phyloP scores from a whole-genome alignment of 306 rosid species.

The Pyrus bretschneideri region DNA sequence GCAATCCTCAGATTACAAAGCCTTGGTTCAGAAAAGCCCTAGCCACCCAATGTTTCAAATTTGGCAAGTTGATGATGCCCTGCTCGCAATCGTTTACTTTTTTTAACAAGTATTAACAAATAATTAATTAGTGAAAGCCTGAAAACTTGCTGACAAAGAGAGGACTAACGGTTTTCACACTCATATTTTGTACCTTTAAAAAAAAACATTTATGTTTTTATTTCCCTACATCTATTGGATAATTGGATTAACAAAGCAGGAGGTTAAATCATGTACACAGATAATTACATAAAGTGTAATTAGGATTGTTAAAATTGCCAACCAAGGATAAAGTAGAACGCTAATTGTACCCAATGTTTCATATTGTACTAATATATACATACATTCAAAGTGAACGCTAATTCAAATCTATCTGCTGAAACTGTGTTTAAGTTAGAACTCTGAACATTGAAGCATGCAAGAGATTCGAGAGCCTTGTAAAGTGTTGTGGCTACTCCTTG shows the following conservation, averaged over 20 bases:
- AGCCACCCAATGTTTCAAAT: constrained; percentile 86
- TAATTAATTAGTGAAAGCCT: neutral
- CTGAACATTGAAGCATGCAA: constrained; percentile 48
- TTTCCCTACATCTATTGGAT: too few species aligned
- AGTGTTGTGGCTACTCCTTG: constrained; percentile 56
- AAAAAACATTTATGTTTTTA: too few species aligned
- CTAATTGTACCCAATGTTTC: neutral
- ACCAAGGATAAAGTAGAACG: neutral
- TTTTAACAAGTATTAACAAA: neutral
- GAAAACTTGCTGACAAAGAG: neutral
- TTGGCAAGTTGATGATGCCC: constrained; percentile 56
- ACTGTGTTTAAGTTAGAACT: constrained; percentile 65
- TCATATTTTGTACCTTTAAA: too few species aligned
- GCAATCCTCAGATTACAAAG: constrained; percentile 23
- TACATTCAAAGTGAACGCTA: constrained; percentile 65
- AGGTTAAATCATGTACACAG: neutral
- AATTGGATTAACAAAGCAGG: too few species aligned
- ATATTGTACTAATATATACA: neutral
- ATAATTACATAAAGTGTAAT: too few species aligned
- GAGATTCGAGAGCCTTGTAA: constrained; percentile 73
- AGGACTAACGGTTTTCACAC: too few species aligned
- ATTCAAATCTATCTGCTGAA: constrained; percentile 38
- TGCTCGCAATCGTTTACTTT: constrained; percentile 54
- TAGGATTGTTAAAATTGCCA: neutral
- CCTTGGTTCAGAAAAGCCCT: constrained; percentile 82